phyloP scores from a whole-genome alignment of 352 stramenopile genomes.

The Phytophthora litchii region DNA sequence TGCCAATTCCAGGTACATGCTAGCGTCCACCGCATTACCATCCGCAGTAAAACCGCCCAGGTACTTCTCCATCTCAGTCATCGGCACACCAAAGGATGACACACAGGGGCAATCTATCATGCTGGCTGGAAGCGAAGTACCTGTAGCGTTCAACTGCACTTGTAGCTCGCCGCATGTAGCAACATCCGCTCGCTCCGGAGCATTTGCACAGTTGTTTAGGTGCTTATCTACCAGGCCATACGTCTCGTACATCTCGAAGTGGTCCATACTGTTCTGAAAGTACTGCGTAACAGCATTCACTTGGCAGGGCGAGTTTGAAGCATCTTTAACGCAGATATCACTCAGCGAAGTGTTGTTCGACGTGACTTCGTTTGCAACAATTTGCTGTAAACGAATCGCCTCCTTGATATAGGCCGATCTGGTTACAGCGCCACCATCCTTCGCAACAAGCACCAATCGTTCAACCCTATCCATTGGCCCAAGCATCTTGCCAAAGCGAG shows the following conservation, averaged over 20 bases:
- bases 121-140: slow-evolving; percentile 43
- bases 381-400: slow-evolving; percentile 56
- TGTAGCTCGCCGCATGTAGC: slow-evolving; percentile 47
- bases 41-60: slow-evolving; percentile 47
- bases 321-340: slow-evolving; percentile 68
- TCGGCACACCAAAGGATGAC: slow-evolving; percentile 60
- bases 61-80: slow-evolving; percentile 63
- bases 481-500: slow-evolving; percentile 55
- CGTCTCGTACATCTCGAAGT: slow-evolving; percentile 58
- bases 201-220: slow-evolving; percentile 44
- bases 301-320: slow-evolving; percentile 47
- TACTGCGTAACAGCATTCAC: slow-evolving; percentile 67
- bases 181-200: slow-evolving; percentile 28
- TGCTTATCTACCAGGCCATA: slow-evolving; percentile 52
- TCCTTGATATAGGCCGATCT: slow-evolving; percentile 56
- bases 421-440: slow-evolving; percentile 58
- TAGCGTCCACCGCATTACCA: slow-evolving; percentile 21
- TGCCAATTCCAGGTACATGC: slow-evolving; percentile 46
- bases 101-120: slow-evolving; percentile 76
- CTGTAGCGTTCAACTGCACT: slow-evolving; percentile 30
- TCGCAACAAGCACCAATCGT: slow-evolving; percentile 57
- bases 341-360: slow-evolving; percentile 33
- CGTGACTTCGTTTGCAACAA: slow-evolving; percentile 33
- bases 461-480: slow-evolving; percentile 63
- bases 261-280: slow-evolving; percentile 63